Base-by-base conservation (phyloP, 306 rosid species). In the Alnus glutinosa region DNA sequence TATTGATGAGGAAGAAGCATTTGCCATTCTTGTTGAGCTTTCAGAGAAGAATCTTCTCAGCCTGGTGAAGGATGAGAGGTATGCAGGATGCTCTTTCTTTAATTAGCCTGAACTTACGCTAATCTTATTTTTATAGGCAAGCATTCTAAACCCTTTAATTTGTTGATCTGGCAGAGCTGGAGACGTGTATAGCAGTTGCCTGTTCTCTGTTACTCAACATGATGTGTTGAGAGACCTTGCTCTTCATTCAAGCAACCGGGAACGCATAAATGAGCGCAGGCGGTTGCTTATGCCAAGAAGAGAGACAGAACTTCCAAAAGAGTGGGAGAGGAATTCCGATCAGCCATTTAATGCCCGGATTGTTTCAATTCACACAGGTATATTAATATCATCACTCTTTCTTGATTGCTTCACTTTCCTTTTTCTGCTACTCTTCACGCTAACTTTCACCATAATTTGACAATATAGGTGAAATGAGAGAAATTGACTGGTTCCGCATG, bases 291-390 rank as follows among this genome's bases (percentile, higher is more conserved):
- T 94, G 98, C 90, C 98, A 2, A 89, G 89, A 81, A 81, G 97
- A 71, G 94, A 89, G 52, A 69, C 42, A 2, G 82, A 83, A 49
- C 85, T 91, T 75, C 98, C 97, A 19, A 94, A 77, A 87, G 95
- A 91, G 57, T 94, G 98, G 98, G 81, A 75, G 58, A 89, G 91
- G 78, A 37, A 78, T 73, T 85, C 83, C 10, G 84, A 89, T 74
- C 74, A 69, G 52, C 90, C 91, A 58, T 94, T 89, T 55, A 77
- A 91, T 44, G 97, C 97, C 62, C 91, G 72, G 80, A 83, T 94
- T 36, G 92, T 94, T 46, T 94, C 98, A 14, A 73, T 94, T 78
- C 98, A 94, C 84, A 92, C 98, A 70, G 97, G 98, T 92, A 87
- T 71, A 59, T 12, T 34, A 39, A 87, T 71, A 59, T 12, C 39